Percentiles rank a stretch among this genome's conserved stretches.
These are phyloP conservation scores for Coix lacrymajobi DNA, from an alignment of 176 grass and related monocot species.

Conservation along the genomic window DNA sequence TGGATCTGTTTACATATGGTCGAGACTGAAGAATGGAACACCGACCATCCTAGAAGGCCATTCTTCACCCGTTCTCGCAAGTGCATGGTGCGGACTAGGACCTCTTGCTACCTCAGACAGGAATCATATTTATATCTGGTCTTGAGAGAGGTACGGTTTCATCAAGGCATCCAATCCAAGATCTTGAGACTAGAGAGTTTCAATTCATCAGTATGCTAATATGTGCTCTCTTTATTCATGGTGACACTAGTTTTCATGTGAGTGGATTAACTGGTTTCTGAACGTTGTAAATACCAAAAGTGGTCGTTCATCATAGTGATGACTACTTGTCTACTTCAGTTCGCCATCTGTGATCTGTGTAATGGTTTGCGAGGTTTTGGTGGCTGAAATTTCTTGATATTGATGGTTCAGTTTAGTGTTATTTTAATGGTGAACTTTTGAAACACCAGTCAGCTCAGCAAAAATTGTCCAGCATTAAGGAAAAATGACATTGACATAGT, in stretches of 20 bases:
- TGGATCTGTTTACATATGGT: constrained; percentile 85
- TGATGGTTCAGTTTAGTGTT: neutral
- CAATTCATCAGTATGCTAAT: neutral
- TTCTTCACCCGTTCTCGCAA: constrained; percentile 56
- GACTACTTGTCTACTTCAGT: constrained; percentile 14
- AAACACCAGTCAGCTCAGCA: neutral
- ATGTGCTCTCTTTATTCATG: neutral
- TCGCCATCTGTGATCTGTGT: neutral
- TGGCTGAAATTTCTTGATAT: neutral
- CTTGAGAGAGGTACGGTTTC: constrained; percentile 31
- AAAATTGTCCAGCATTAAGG: neutral
- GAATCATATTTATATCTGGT: constrained; percentile 94
- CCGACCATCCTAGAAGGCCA: constrained; percentile 67
- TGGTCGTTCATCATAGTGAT: neutral
- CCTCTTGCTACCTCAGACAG: constrained; percentile 66
- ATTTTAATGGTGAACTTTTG: neutral
- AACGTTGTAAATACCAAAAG: constrained; percentile 30
- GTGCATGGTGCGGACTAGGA: constrained; percentile 76
- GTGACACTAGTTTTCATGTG: constrained; percentile 17
- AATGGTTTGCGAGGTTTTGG: neutral
- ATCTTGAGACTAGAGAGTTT: constrained; percentile 2
- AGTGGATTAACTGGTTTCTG: constrained; percentile 17
- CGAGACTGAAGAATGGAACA: constrained; percentile 42
- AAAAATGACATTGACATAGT: neutral
- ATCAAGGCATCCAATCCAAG: neutral